A percentile compares a stretch with the other conserved stretches of the same genome.
phyloP scores from a whole-genome alignment of 192 early-diverging fungal genomes.

The Linnemannia zychae region DNA sequence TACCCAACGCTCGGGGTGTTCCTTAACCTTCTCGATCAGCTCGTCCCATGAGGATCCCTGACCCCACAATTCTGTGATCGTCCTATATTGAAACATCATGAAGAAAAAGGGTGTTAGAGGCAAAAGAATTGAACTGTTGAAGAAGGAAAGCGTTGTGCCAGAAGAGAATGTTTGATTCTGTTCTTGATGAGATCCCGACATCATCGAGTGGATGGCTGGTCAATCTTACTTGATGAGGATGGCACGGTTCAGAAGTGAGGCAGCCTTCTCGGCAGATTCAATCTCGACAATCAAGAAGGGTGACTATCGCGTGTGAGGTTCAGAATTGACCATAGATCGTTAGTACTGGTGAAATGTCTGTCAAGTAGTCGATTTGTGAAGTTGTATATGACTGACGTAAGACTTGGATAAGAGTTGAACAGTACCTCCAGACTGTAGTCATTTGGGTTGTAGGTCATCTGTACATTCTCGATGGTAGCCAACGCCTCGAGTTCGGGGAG shows the following conservation, averaged over 20 bases:
- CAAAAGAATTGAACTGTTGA: not conserved
- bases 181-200: not conserved
- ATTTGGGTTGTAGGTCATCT: conserved; percentile 70
- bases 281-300: conserved; percentile 88
- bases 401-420: not conserved
- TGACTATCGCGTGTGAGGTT: conserved; percentile 58
- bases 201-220: not conserved
- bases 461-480: conserved; percentile 80
- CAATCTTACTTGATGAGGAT: conserved; percentile 83
- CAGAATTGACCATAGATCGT: not conserved
- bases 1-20: conserved; percentile 72
- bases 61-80: conserved; percentile 85
- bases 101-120: not conserved
- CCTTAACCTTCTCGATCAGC: conserved; percentile 71
- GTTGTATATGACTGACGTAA: not conserved
- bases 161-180: not conserved
- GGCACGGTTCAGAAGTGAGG: conserved; percentile 79
- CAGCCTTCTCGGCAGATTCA: conserved; percentile 76
- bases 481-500: conserved; percentile 89
- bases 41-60: conserved; percentile 70
- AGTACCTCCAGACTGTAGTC: conserved; percentile 74
- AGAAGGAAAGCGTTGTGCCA: not conserved
- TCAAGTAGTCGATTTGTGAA: not conserved
- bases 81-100: conserved; percentile 56
- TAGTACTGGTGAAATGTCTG: not conserved